These are phyloP conservation scores for Ballota nigra DNA, from an alignment of 257 asterid genomes.

Conservation along the genomic window DNA sequence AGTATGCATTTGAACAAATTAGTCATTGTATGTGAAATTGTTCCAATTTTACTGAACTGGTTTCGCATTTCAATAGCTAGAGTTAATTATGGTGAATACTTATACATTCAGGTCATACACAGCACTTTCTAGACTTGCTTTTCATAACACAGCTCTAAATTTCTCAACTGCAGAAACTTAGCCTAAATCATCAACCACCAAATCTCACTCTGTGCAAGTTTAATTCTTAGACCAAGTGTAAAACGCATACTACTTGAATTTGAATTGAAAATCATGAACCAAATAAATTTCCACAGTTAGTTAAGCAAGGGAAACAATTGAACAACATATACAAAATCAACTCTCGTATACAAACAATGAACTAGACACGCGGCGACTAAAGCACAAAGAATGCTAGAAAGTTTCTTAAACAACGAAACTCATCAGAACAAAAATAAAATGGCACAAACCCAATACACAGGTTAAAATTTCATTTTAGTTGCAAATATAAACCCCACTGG, in stretches of 20 bases:
- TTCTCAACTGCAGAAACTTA: neutral
- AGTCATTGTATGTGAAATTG: neutral
- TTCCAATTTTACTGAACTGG: neutral
- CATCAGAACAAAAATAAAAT: constrained; percentile 30
- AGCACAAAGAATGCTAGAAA: constrained; percentile 29
- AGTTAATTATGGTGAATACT: neutral
- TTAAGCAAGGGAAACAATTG: neutral
- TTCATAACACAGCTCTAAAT: neutral
- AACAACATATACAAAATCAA: neutral
- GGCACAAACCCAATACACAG: constrained; percentile 21
- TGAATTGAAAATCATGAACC: neutral
- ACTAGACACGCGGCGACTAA: constrained; percentile 9
- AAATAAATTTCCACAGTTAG: neutral
- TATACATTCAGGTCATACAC: neutral
- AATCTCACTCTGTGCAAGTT: neutral
- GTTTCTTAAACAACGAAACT: constrained; percentile 28
- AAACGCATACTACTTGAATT: neutral
- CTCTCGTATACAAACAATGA: constrained; percentile 20
- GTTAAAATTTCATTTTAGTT: constrained; percentile 35
- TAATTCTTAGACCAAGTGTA: neutral
- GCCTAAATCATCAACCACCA: neutral
- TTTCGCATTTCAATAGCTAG: neutral
- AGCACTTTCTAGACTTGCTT: neutral
- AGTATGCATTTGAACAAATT: neutral
- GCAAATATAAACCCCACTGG: constrained; percentile 73